phyloP scores from a whole-genome alignment of 1,284 basidiomycete genomes.

The Ceratobasidium sp. region DNA sequence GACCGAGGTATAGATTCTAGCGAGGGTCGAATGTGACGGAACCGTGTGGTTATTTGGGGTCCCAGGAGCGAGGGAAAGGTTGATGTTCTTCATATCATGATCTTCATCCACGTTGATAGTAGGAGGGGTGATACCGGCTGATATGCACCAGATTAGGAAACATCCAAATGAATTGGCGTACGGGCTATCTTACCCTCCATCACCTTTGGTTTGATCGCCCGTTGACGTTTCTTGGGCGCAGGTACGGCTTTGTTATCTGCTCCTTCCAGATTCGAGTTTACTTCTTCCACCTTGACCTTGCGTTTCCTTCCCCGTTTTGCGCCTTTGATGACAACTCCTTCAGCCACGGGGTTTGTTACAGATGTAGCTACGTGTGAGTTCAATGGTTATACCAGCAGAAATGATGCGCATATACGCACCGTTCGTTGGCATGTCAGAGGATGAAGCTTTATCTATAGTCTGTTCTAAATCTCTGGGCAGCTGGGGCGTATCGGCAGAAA shows the following conservation, averaged over 20 bases:
- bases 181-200: background rate
- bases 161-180: no score
- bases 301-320: slow-evolving; percentile 6
- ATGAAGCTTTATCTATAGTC: no score
- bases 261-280: background rate
- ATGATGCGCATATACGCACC: slow-evolving; percentile 25
- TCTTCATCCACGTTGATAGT: no score
- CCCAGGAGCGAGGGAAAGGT: background rate
- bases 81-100: no score
- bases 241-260: background rate
- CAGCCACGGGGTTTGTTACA: background rate
- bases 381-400: background rate
- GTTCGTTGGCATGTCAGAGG: background rate
- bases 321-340: background rate
- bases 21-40: slow-evolving; percentile 1
- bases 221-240: background rate
- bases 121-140: no score
- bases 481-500: no score
- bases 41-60: background rate
- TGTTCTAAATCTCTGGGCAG: no score
- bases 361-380: background rate
- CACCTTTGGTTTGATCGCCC: background rate
- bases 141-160: no score
- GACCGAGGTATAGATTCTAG: background rate
- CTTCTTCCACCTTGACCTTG: slow-evolving; percentile 1